phyloP scores from a whole-genome alignment of 352 stramenopile species.

The Peronospora destructor region DNA sequence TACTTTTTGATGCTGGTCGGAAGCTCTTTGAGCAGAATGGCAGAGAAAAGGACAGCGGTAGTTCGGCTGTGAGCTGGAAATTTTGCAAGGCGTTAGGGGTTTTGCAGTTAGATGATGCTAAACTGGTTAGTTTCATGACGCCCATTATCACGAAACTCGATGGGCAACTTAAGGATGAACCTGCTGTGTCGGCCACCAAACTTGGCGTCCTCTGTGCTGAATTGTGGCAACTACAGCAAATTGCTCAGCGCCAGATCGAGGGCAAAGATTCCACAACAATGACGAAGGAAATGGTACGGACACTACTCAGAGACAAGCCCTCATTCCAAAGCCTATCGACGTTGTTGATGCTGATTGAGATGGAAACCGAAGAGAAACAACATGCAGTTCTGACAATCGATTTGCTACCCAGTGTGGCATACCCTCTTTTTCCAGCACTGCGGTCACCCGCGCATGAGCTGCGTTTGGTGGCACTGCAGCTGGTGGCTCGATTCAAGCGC shows the following conservation, averaged over 20 bases:
- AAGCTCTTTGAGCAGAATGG: conserved; percentile 22
- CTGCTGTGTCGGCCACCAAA: neutral
- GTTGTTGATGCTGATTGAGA: conserved; percentile 53
- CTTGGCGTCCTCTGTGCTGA: conserved; percentile 42
- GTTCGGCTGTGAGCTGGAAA: conserved; percentile 63
- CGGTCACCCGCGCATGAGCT: conserved; percentile 61
- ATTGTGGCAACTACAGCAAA: conserved; percentile 66
- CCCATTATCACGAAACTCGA: conserved; percentile 38
- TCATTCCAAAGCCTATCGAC: conserved; percentile 60
- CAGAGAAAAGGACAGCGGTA: conserved; percentile 6
- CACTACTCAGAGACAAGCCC: conserved; percentile 33
- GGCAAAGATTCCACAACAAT: conserved; percentile 10
- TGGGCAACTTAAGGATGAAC: conserved; percentile 10
- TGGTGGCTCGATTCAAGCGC: conserved; percentile 49
- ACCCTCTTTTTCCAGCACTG: conserved; percentile 47
- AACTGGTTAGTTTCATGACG: conserved; percentile 39
- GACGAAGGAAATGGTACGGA: conserved; percentile 29
- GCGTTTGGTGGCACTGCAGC: conserved; percentile 60
- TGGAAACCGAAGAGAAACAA: conserved; percentile 44
- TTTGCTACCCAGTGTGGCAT: conserved; percentile 29
- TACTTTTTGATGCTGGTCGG: conserved; percentile 29
- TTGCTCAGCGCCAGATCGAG: conserved; percentile 33
- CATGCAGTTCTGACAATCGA: conserved; percentile 37
- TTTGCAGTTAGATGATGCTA: conserved; percentile 32
- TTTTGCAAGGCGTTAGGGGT: conserved; percentile 53